phyloP scores from a whole-genome alignment of 1,284 basidiomycete species.

The Anthracocystis setariae region DNA sequence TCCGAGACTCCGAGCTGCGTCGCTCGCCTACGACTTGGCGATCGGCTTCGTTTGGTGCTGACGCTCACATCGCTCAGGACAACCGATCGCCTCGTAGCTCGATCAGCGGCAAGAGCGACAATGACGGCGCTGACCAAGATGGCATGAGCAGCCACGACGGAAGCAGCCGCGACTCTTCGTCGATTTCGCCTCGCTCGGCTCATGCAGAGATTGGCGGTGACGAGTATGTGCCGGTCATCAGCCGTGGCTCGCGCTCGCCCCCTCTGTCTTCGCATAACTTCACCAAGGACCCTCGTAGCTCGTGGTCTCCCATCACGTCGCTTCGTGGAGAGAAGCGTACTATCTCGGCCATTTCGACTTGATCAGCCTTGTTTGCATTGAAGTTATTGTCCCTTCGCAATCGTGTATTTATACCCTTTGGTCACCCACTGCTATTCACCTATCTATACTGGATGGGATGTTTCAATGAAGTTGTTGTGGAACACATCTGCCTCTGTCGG shows the following conservation, averaged over 20 bases:
- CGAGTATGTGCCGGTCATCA: constrained; percentile 29
- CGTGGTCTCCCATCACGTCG: constrained; percentile 41
- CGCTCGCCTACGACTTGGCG: constrained; percentile 22
- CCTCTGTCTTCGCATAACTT: constrained; percentile 20
- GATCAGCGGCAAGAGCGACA: constrained; percentile 35
- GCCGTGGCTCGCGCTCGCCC: constrained; percentile 19
- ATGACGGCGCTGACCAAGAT: constrained; percentile 20
- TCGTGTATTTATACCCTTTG: background rate
- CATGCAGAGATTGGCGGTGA: constrained; percentile 27
- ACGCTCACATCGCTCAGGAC: constrained; percentile 13
- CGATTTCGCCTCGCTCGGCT: constrained; percentile 35
- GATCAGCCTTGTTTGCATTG: constrained; percentile 1
- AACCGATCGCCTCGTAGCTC: constrained; percentile 33
- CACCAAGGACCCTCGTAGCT: constrained; percentile 30
- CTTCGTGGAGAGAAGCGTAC: constrained; percentile 44
- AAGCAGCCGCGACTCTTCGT: constrained; percentile 36
- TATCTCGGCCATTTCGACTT: constrained; percentile 29
- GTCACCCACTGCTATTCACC: background rate
- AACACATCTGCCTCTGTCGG: background rate
- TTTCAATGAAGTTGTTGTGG: constrained; percentile 6
- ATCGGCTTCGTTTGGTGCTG: constrained; percentile 8
- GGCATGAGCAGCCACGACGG: constrained; percentile 31
- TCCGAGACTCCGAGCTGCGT: constrained; percentile 10
- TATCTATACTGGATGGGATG: background rate
- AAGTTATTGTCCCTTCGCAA: constrained; percentile 10